Evolutionary conservation across 2,329 filamentous ascomycete species (phyloP).

Genomic region (Cadophora sp.): DNA sequence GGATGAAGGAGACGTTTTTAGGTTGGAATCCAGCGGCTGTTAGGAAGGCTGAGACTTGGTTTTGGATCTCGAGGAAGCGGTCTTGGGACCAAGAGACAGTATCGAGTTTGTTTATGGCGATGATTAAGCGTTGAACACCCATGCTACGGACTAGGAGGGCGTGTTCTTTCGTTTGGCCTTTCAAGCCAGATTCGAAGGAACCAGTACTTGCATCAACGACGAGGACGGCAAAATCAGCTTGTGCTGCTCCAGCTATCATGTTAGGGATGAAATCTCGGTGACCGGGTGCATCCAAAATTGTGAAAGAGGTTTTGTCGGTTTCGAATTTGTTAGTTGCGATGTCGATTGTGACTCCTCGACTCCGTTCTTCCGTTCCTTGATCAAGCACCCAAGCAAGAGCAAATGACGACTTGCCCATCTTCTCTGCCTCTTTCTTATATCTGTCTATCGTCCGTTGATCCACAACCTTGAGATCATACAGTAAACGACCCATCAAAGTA

Average conservation of each 20-base stretch:
- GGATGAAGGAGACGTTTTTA: conserved; percentile 85
- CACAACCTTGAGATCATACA: conserved; percentile 87
- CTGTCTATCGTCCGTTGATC: conserved; percentile 89
- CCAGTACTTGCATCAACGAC: conserved; percentile 92
- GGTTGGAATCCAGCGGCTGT: conserved; percentile 80
- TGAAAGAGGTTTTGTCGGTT: conserved; percentile 85
- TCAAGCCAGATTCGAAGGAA: conserved; percentile 91
- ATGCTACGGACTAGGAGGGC: conserved; percentile 88
- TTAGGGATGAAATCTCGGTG: conserved; percentile 97
- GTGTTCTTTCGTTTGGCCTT: conserved; percentile 94
- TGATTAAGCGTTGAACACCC: conserved; percentile 85
- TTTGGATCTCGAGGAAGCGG: conserved; percentile 83
- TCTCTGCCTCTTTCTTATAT: conserved; percentile 86
- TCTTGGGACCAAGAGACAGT: conserved; percentile 82
- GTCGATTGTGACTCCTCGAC: conserved; percentile 92
- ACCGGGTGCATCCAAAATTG: conserved; percentile 93
- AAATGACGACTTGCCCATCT: conserved; percentile 93
- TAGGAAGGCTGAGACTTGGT: conserved; percentile 85
- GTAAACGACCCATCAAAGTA: conserved; percentile 93
- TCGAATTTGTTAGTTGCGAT: conserved; percentile 95
- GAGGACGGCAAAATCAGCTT: conserved; percentile 93
- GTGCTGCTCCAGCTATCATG: conserved; percentile 97
- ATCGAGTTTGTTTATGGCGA: conserved; percentile 96
- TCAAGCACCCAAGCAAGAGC: conserved; percentile 97
- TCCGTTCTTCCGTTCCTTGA: conserved; percentile 86